phyloP scores from a whole-genome alignment of 2,329 filamentous ascomycete species.

The Colletotrichum theobromicola region DNA sequence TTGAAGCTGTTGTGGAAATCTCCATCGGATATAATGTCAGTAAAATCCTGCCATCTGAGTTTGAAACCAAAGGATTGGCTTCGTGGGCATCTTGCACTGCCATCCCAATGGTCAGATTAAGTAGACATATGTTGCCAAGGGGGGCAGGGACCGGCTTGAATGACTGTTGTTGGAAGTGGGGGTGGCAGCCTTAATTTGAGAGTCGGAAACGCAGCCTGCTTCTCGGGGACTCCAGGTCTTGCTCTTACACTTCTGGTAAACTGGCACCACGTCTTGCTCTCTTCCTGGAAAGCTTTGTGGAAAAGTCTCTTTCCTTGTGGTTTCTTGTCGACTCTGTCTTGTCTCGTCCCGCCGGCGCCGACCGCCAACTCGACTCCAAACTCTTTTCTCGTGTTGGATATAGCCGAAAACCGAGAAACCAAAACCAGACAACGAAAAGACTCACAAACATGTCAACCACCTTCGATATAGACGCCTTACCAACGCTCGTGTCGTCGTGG shows the following conservation, averaged over 20 bases:
- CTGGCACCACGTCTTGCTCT: neutral
- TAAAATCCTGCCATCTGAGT: no score
- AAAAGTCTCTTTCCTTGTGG: neutral
- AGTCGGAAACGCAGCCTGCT: neutral
- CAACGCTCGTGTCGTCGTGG: conserved; percentile 13
- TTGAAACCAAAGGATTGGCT: no score
- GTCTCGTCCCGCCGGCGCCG: no score
- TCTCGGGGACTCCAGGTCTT: neutral
- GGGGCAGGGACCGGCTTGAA: neutral
- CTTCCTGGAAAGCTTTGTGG: no score
- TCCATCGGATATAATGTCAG: no score
- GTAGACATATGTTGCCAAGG: neutral
- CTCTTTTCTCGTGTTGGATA: no score
- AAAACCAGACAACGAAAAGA: neutral
- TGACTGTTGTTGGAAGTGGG: neutral
- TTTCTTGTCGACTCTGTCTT: neutral
- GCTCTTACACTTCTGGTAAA: neutral
- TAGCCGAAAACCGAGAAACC: neutral
- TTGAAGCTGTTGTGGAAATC: no score
- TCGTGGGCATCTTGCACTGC: neutral
- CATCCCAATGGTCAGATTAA: neutral
- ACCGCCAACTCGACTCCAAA: no score
- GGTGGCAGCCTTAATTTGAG: neutral
- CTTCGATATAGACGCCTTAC: neutral
- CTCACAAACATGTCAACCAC: neutral